Percentiles rank a stretch among this genome's conserved stretches.
phyloP scores from a whole-genome alignment of 1,139 yeast species.

The Williopsis jadinii region DNA sequence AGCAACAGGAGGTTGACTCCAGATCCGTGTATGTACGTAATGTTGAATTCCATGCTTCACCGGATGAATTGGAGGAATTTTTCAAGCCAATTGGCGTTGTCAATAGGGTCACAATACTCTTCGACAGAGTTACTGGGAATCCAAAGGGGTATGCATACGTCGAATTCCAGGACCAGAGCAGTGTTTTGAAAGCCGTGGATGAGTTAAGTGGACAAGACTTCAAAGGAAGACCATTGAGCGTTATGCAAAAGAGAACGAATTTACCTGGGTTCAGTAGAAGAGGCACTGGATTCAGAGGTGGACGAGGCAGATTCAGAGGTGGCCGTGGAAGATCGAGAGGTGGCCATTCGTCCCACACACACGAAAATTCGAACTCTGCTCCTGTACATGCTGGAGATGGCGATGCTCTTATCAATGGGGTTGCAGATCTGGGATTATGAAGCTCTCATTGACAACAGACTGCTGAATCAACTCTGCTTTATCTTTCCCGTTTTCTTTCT shows the following conservation, averaged over 20 bases:
- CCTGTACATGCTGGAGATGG: neutral
- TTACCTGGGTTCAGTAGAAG: slow-evolving; percentile 43
- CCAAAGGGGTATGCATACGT: slow-evolving; percentile 69
- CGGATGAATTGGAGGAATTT: slow-evolving; percentile 50
- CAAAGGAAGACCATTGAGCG: slow-evolving; percentile 50
- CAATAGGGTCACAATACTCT: slow-evolving; percentile 52
- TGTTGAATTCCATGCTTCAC: slow-evolving; percentile 52
- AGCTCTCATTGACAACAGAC: neutral
- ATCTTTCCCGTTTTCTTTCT: neutral
- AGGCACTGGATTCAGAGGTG: slow-evolving; percentile 5
- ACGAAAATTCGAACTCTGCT: neutral
- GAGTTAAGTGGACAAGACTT: slow-evolving; percentile 44
- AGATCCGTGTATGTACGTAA: slow-evolving; percentile 56
- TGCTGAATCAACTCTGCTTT: neutral
- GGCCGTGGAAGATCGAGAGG: slow-evolving; percentile 6
- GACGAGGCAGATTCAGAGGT: slow-evolving; percentile 5
- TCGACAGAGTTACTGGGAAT: slow-evolving; percentile 50
- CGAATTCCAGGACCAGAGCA: slow-evolving; percentile 46
- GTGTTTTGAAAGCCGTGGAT: slow-evolving; percentile 43
- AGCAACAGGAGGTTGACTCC: slow-evolving; percentile 42
- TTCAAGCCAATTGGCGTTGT: slow-evolving; percentile 47
- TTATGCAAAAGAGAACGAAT: slow-evolving; percentile 61
- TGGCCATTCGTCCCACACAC: neutral
- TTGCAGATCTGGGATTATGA: neutral
- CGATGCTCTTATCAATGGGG: neutral